These are phyloP conservation scores for Petunia axillaris DNA, from an alignment of 257 asterid genomes.

Conservation along the genomic window DNA sequence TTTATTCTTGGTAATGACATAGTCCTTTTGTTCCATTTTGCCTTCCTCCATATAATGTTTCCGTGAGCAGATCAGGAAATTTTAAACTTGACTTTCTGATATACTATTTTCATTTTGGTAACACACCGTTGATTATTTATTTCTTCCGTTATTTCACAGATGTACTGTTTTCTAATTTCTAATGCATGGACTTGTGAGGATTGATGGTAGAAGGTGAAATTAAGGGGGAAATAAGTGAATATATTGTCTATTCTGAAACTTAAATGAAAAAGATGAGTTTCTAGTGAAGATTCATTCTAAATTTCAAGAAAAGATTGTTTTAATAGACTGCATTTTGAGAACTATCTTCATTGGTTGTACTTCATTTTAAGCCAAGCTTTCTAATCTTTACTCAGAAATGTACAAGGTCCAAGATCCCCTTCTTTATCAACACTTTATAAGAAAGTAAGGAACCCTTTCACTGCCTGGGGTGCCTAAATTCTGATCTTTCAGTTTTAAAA, in stretches of 20 bases:
- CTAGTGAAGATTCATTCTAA: slow-evolving; percentile 11
- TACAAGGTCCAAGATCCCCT: background rate
- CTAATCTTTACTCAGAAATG: background rate
- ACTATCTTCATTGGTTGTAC: background rate
- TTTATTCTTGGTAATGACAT: slow-evolving; percentile 70
- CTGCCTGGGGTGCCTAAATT: slow-evolving; percentile 7
- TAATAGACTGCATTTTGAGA: background rate
- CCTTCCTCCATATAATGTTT: background rate
- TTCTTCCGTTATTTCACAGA: background rate
- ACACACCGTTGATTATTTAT: background rate
- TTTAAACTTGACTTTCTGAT: background rate
- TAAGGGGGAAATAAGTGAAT: background rate
- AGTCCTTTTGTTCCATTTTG: background rate
- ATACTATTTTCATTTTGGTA: background rate
- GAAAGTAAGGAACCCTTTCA: background rate
- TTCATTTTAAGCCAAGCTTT: background rate
- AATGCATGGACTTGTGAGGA: background rate
- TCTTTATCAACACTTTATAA: slow-evolving; percentile 6
- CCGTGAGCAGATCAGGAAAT: background rate
- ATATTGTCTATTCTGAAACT: background rate
- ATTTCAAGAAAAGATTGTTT: background rate
- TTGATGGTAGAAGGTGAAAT: background rate
- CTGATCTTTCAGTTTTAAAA: background rate
- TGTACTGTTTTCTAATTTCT: background rate
- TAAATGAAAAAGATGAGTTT: background rate